phyloP scores from a whole-genome alignment of 2,329 filamentous ascomycete species.

The Amauroascus niger region DNA sequence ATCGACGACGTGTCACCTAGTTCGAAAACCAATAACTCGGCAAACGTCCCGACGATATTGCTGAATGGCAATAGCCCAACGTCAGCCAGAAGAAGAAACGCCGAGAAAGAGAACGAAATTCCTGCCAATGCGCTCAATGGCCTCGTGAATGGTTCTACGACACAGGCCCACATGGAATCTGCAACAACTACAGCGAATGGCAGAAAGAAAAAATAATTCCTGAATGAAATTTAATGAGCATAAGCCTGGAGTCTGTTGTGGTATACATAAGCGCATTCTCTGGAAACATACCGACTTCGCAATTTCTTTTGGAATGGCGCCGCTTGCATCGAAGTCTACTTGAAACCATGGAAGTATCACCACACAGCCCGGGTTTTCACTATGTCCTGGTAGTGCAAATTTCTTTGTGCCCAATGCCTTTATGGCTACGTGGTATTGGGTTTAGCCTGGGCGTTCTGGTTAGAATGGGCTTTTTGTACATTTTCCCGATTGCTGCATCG shows the following conservation, averaged over 20 bases:
- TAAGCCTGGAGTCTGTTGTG: neutral
- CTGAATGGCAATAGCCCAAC: slow-evolving; percentile 5
- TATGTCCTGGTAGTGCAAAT: neutral
- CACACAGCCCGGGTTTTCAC: neutral
- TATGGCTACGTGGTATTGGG: neutral
- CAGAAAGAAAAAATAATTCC: neutral
- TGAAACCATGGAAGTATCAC: neutral
- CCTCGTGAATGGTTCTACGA: neutral
- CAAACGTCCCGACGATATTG: slow-evolving; percentile 8
- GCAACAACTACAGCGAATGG: neutral
- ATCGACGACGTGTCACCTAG: slow-evolving; percentile 16
- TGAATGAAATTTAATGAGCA: neutral
- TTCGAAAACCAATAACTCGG: neutral
- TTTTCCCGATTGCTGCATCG: neutral
- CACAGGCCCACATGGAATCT: neutral
- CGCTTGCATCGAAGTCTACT: neutral
- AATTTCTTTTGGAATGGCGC: neutral
- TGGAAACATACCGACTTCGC: neutral
- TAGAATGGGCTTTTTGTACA: neutral
- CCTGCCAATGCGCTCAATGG: neutral
- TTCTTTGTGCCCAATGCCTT: neutral
- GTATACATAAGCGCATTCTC: neutral
- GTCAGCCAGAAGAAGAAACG: neutral
- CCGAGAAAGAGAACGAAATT: slow-evolving; percentile 7
- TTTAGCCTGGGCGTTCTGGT: slow-evolving; percentile 9